Base-by-base conservation (phyloP, 768 basidiomycete genomes). In the Boletus subcaerulescens region DNA sequence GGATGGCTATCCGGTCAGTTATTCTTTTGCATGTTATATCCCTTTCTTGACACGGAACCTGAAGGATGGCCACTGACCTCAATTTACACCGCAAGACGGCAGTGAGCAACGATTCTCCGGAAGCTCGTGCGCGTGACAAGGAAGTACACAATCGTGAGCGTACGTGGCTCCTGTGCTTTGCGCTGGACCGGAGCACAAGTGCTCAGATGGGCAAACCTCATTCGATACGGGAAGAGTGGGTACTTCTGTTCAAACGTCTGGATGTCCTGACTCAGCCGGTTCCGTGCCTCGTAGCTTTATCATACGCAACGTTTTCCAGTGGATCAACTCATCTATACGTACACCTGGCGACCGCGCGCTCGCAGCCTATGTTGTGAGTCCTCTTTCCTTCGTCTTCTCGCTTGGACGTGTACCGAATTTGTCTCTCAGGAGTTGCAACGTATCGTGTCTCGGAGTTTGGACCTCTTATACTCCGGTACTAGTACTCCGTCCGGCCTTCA, bases 131-230 rank as follows among this genome's bases (percentile, higher is more conserved):
- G 22, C 83, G 89, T 50, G 92, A 91, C 65, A 71, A 80, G 54
- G 91, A 98, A 74, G 85, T 97, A 13, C 87, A 91, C 72, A 99
- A 98, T 69, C 84, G 97, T 43, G 95, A 98, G 72, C 76, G 97
- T 45, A 93, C 93, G 10, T 99, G 97, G 97, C 76, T 97, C 47
- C 71, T 93, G 55, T 93, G 91, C 64, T 94, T 86, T 69, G 81
- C 81, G 53, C 78, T 97, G 33, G 95, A 98, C 68, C 80, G 93
- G 57, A 96, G 93, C 62, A 80, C 89, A 55, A 91, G 93, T 61
- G 91, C 95, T 1, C 94, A 96, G 73, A 93, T 98, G 93, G 95
- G 95, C 42, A 98, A 97, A 73, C 96, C 96, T 4, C 85, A 91
- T 66, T 85, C 87, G 3, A 87, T 98, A 60, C 86, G 88, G 67